phyloP scores from a whole-genome alignment of 257 asterid species.

The Petunia axillaris region DNA sequence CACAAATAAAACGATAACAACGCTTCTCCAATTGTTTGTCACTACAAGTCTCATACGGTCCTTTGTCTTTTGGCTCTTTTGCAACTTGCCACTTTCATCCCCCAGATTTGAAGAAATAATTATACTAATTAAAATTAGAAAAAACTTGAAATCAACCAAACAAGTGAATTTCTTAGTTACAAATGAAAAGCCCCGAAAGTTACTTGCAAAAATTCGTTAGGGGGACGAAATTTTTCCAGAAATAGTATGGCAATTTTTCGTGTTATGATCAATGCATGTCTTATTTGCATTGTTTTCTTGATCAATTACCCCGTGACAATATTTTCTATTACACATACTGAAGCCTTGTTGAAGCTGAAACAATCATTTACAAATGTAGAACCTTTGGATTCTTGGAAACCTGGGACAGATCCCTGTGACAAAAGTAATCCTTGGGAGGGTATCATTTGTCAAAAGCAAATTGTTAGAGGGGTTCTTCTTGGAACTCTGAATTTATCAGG shows the following conservation, averaged over 20 bases:
- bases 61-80: slow-evolving; percentile 25
- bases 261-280: slow-evolving; percentile 38
- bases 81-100: slow-evolving; percentile 14
- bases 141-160: not conserved
- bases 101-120: not conserved
- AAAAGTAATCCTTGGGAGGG: slow-evolving; percentile 52
- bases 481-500: slow-evolving; percentile 61
- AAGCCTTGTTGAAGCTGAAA: slow-evolving; percentile 64
- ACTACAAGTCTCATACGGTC: slow-evolving; percentile 17
- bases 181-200: slow-evolving; percentile 10
- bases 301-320: slow-evolving; percentile 29
- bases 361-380: slow-evolving; percentile 48
- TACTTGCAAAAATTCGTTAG: slow-evolving; percentile 1
- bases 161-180: slow-evolving; percentile 14
- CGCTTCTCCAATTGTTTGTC: slow-evolving; percentile 46
- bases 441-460: slow-evolving; percentile 49
- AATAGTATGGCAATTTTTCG: slow-evolving; percentile 52
- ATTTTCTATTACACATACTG: slow-evolving; percentile 50
- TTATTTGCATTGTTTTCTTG: slow-evolving; percentile 36
- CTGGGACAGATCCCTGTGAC: slow-evolving; percentile 64
- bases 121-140: not conserved
- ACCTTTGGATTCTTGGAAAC: slow-evolving; percentile 71
- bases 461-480: slow-evolving; percentile 52
- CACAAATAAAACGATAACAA: slow-evolving; percentile 37
- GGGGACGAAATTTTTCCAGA: not conserved